Evolutionary conservation across 345 rosid species (phyloP).

Genomic region (Boechera stricta): DNA sequence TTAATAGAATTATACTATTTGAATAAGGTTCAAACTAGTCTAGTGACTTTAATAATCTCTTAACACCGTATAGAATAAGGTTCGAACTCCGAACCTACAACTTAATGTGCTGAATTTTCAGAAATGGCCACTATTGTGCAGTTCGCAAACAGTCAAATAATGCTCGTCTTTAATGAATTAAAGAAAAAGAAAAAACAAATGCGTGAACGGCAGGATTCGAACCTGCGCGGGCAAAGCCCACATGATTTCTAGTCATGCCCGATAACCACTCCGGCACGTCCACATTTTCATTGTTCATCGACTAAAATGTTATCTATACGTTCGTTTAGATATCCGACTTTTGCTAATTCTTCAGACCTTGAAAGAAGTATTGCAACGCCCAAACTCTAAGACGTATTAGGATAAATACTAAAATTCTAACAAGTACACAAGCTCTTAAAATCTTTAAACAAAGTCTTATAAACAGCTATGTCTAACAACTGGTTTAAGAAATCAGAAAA

Average conservation of each 20-base stretch:
- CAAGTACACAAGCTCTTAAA: background rate
- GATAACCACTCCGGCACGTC: slow-evolving; percentile 56
- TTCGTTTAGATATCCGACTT: no score
- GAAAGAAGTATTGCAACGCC: background rate
- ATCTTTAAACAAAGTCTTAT: background rate
- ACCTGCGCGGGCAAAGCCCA: slow-evolving; percentile 95
- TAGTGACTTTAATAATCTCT: no score
- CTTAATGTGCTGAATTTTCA: no score
- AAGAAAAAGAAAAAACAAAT: background rate
- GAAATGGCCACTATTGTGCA: no score
- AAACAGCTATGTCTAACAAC: background rate
- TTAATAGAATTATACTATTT: no score
- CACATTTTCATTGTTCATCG: background rate
- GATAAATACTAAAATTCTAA: background rate
- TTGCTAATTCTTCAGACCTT: no score
- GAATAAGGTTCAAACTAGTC: no score
- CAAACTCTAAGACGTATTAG: background rate
- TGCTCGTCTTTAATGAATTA: no score
- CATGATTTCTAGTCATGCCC: slow-evolving; percentile 94
- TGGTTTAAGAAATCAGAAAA: background rate
- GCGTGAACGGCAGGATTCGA: slow-evolving; percentile 71
- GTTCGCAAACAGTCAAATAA: no score
- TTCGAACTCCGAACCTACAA: no score
- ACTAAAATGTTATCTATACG: no score
- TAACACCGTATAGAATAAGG: no score